Evolutionary conservation across 106 monocot species (phyloP).

Genomic region (Hemerocallis citrina): DNA sequence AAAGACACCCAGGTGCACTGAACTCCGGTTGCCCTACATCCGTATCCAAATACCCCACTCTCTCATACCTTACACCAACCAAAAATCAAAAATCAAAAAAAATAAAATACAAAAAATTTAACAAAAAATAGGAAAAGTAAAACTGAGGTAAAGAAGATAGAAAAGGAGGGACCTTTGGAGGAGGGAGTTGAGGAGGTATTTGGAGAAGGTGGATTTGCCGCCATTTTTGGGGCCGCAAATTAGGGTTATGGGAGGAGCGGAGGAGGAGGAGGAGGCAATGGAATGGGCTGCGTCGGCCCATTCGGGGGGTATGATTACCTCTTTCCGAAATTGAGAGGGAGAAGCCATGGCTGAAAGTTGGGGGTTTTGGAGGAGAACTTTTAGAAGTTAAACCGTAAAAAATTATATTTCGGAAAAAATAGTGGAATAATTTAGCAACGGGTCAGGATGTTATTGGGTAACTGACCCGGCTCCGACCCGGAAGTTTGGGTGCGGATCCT

Average conservation of each 20-base stretch:
- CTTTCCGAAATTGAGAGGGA: too few species aligned
- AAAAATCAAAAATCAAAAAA: not conserved
- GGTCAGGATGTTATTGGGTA: too few species aligned
- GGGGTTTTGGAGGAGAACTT: too few species aligned
- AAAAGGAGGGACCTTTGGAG: conserved; percentile 33
- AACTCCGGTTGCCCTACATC: conserved; percentile 93
- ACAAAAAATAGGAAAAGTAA: not conserved
- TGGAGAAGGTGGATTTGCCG: conserved; percentile 87
- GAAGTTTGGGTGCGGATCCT: too few species aligned
- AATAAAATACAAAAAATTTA: not conserved
- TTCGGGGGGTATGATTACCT: conserved; percentile 23
- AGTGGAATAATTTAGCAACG: too few species aligned
- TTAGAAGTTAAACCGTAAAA: too few species aligned
- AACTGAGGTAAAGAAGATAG: not conserved
- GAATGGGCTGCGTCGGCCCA: conserved; percentile 54
- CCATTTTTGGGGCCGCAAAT: conserved; percentile 82
- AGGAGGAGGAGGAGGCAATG: conserved; percentile 5
- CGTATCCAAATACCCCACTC: conserved; percentile 70
- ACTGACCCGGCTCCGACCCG: too few species aligned
- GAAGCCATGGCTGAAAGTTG: too few species aligned
- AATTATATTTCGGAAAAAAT: too few species aligned
- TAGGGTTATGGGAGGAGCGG: conserved; percentile 31
- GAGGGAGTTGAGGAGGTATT: conserved; percentile 62
- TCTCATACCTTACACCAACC: conserved; percentile 37
- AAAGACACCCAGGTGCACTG: conserved; percentile 54